Percentiles rank a stretch among this genome's conserved stretches.
Conservation (phyloP, 805 yeast genomes). For the Candida insectorum region DNA sequence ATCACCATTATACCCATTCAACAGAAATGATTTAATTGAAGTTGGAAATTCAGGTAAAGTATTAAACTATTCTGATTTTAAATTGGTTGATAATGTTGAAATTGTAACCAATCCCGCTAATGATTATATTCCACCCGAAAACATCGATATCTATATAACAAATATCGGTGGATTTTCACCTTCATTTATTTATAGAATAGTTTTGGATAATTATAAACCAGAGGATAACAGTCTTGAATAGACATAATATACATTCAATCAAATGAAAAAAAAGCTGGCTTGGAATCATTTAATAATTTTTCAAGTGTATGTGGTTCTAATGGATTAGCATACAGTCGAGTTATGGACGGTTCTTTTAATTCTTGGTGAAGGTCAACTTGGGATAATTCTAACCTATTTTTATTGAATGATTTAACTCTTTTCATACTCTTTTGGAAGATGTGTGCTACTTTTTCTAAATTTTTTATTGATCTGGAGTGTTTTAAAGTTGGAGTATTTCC, state of each 20-base stretch:
- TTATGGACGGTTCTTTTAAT: no score
- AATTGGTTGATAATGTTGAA: conserved; percentile 67
- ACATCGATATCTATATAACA: conserved; percentile 90
- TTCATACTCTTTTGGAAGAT: no score
- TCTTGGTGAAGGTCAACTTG: no score
- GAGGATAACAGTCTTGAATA: conserved; percentile 69
- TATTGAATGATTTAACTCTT: no score
- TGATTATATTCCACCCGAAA: conserved; percentile 91
- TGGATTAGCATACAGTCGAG: no score
- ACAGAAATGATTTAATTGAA: conserved; percentile 77
- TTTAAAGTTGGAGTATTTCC: no score
- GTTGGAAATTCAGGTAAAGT: conserved; percentile 94
- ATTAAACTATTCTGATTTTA: conserved; percentile 67
- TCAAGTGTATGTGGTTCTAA: no score
- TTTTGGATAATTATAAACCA: conserved; percentile 86
- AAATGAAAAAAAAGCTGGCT: no score
- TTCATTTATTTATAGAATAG: conserved; percentile 90
- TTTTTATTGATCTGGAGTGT: no score
- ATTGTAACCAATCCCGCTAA: conserved; percentile 79
- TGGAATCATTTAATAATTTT: no score
- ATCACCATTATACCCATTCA: conserved; percentile 89
- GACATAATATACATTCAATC: conserved; percentile 1
- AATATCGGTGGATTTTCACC: conserved; percentile 97
- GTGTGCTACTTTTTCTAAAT: no score
- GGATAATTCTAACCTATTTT: no score